These are phyloP conservation scores for Terana coerulea DNA, from an alignment of 768 basidiomycete genomes.

Conservation along the genomic window DNA sequence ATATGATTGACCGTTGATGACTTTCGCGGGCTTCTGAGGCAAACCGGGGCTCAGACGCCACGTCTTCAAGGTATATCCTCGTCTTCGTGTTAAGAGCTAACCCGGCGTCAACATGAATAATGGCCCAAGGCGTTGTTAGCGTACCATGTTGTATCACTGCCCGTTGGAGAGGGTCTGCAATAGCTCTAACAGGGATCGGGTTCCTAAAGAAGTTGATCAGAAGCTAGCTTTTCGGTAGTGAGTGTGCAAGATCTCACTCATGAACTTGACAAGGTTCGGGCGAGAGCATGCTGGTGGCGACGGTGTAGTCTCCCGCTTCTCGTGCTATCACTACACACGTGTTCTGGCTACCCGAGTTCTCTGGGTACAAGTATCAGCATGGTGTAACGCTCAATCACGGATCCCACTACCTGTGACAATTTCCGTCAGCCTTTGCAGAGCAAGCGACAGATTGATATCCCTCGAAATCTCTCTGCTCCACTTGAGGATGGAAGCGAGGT, in stretches of 20 bases:
- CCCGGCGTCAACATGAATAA: not conserved
- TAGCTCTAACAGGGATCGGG: constrained; percentile 53
- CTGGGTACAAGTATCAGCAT: constrained; percentile 26
- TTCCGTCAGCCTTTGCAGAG: constrained; percentile 66
- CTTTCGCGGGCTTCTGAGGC: constrained; percentile 65
- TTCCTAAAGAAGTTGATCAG: too few species aligned
- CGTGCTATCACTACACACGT: constrained; percentile 67
- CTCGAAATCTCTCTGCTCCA: constrained; percentile 75
- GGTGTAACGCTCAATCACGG: too few species aligned
- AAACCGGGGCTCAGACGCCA: constrained; percentile 61
- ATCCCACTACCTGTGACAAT: constrained; percentile 53
- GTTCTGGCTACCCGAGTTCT: constrained; percentile 62
- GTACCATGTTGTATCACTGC: constrained; percentile 65
- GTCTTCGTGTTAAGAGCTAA: constrained; percentile 66
- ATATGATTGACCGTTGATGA: constrained; percentile 56
- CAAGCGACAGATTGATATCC: constrained; percentile 64
- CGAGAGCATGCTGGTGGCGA: constrained; percentile 61
- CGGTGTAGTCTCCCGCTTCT: constrained; percentile 67
- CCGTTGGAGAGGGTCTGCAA: constrained; percentile 59
- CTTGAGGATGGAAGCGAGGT: constrained; percentile 65
- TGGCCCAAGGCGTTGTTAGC: constrained; percentile 19
- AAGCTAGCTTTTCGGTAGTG: too few species aligned
- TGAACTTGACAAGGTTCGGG: constrained; percentile 63
- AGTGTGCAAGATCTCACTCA: constrained; percentile 48
- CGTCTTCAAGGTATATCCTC: constrained; percentile 56